phyloP scores from a whole-genome alignment of 1,284 basidiomycete species.

The Apiotrichum veenhuisii region DNA sequence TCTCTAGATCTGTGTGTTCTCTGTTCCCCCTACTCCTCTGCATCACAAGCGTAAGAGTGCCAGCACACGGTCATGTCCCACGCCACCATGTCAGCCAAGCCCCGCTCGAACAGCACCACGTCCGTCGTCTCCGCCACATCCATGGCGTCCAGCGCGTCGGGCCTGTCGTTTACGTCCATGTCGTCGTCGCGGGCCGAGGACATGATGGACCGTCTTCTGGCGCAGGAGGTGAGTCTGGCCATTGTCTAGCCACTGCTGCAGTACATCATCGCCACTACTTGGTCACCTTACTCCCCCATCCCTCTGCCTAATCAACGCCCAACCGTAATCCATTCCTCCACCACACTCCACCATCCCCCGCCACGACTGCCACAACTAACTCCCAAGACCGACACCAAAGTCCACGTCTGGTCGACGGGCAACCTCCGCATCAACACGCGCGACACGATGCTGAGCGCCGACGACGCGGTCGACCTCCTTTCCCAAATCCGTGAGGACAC shows the following conservation, averaged over 20 bases:
- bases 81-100: too few relatives aligned
- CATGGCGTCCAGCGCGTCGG: conserved; percentile 12
- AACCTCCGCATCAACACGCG: conserved; percentile 34
- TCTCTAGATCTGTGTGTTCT: too few relatives aligned
- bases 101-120: conserved; percentile 12
- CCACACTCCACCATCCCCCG: too few relatives aligned
- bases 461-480: conserved; percentile 32
- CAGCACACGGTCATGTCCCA: too few relatives aligned
- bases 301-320: too few relatives aligned
- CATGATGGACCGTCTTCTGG: conserved; percentile 32
- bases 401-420: conserved; percentile 43
- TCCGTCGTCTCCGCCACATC: conserved; percentile 25
- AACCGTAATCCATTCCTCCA: too few relatives aligned
- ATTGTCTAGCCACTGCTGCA: too few relatives aligned
- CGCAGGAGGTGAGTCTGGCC: conserved; percentile 32
- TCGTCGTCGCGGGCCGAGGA: conserved; percentile 33
- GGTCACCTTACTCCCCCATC: conserved; percentile 2
- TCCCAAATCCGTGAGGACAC: conserved; percentile 27
- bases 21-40: neutral
- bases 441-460: conserved; percentile 31
- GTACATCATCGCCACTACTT: neutral
- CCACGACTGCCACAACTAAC: neutral
- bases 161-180: conserved; percentile 14
- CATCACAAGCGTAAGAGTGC: neutral
- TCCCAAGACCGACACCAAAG: conserved; percentile 25